Conservation (phyloP, 1,284 basidiomycete species). For the Melampsora larici-populina region DNA sequence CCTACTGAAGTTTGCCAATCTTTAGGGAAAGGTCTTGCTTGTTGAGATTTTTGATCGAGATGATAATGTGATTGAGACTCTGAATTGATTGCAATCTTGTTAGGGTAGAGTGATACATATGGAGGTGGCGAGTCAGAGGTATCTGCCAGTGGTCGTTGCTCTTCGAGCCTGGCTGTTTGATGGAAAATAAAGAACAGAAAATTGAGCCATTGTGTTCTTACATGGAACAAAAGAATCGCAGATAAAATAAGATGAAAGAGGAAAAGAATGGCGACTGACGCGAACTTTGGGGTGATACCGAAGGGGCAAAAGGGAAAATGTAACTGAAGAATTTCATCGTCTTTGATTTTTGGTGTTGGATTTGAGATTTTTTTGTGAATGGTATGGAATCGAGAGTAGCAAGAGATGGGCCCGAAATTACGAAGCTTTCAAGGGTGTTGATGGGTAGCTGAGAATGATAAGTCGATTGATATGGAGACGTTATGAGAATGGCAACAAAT, state of each 20-base stretch:
- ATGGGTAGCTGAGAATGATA: no score
- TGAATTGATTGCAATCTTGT: background rate
- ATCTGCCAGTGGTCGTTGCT: background rate
- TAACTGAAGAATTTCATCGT: background rate
- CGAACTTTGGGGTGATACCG: background rate
- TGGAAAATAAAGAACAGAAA: no score
- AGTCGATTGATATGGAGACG: no score
- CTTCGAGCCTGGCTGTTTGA: background rate
- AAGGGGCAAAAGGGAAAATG: background rate
- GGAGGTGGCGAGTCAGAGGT: background rate
- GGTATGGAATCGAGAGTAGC: no score
- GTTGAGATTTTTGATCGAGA: background rate
- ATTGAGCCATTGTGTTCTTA: no score
- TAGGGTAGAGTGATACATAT: background rate
- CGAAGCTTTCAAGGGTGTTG: no score
- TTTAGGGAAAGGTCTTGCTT: background rate
- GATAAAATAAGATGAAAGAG: background rate
- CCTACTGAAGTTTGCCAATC: conserved; percentile 16
- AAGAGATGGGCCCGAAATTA: no score
- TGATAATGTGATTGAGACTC: background rate
- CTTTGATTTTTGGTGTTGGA: no score
- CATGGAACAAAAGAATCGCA: no score
- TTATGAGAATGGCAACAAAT: no score
- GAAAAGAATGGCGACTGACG: background rate
- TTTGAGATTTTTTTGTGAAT: no score